Evolutionary conservation across 2,329 filamentous ascomycete species (phyloP).

Genomic region (Purpureocillium lavendulum): DNA sequence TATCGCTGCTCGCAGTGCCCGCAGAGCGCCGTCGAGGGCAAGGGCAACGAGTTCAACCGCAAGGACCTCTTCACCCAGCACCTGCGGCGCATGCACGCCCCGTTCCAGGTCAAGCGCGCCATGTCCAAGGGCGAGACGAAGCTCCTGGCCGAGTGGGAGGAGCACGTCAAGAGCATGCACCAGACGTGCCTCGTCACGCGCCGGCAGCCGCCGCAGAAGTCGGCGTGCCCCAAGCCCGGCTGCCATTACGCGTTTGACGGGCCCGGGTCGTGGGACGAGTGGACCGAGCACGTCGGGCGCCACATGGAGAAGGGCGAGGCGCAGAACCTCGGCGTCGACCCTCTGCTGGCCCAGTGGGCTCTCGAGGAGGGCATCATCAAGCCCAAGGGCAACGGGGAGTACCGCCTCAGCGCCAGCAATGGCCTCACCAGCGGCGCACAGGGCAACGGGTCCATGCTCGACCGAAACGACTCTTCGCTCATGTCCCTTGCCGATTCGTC

Average conservation of each 20-base stretch:
- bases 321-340: slow-evolving; percentile 46
- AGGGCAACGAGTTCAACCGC: slow-evolving; percentile 73
- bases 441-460: slow-evolving; percentile 7
- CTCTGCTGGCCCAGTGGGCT: slow-evolving; percentile 51
- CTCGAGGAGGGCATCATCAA: slow-evolving; percentile 57
- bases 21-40: slow-evolving; percentile 43
- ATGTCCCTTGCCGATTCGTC: slow-evolving; percentile 10
- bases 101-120: slow-evolving; percentile 53
- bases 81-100: slow-evolving; percentile 84
- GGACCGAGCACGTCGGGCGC: slow-evolving; percentile 84
- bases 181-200: slow-evolving; percentile 63
- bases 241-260: slow-evolving; percentile 67
- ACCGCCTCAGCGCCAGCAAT: slow-evolving; percentile 34
- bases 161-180: slow-evolving; percentile 61
- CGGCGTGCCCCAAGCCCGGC: slow-evolving; percentile 62
- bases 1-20: slow-evolving; percentile 58
- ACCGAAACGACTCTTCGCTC: slow-evolving; percentile 18
- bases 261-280: slow-evolving; percentile 72
- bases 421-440: slow-evolving; percentile 12
- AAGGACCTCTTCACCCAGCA: slow-evolving; percentile 97
- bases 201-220: slow-evolving; percentile 60
- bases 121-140: slow-evolving; percentile 50
- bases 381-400: slow-evolving; percentile 45
- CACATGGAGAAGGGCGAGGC: slow-evolving; percentile 75
- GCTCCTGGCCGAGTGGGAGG: slow-evolving; percentile 54